Evolutionary conservation across 106 monocot genomes (phyloP), one percentile per base, ranked within the genome.

Genomic region (Gastrodia elata): DNA sequence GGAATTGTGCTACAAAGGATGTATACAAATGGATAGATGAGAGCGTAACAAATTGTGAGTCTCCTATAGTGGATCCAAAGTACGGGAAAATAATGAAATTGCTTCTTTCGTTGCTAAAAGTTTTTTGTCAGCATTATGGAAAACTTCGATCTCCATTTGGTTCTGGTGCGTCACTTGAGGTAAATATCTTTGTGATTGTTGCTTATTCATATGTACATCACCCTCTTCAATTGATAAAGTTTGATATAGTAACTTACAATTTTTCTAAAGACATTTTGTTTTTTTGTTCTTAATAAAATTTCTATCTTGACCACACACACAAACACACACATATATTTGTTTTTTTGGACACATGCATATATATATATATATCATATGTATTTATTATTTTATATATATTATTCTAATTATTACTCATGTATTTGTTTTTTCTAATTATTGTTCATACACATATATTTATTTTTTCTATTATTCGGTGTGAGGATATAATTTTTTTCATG

Each of bases 101-200:
- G 73, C 87, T 97, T 73, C 75, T 92, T 73, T 92, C 87, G 26
- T 77, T 97, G 77, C 69, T 97, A 59, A 97, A 90, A 79, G 83
- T 92, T 68, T 84, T 82, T 44, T 81, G 76, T 81, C 92, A 92
- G 68, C 82, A 97, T 81, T 92, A 97, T 81, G 96, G 96, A 46
- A 97, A 90, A 58, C 90, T 97, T 28, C 80, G 92, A 64, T 92
- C 96, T 78, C 87, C 96, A 55, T 97, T 88, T 88, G 92, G 90
- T 39, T 58, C 84, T 55, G 88, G 83, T 55, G 73, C 79, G 40
- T 84, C 84, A 13, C 59, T 71, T 20, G 81, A 90, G 89, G 96
- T 94, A 84, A 49, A 70, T 4, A 20, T 14, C 68, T 6, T 38
- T 30, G 11, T 34, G 13, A 6, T 58, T 58, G 8, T 25, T 22